Conservation (phyloP, 2,329 filamentous ascomycete species). For the Xylaria hypoxylon region DNA sequence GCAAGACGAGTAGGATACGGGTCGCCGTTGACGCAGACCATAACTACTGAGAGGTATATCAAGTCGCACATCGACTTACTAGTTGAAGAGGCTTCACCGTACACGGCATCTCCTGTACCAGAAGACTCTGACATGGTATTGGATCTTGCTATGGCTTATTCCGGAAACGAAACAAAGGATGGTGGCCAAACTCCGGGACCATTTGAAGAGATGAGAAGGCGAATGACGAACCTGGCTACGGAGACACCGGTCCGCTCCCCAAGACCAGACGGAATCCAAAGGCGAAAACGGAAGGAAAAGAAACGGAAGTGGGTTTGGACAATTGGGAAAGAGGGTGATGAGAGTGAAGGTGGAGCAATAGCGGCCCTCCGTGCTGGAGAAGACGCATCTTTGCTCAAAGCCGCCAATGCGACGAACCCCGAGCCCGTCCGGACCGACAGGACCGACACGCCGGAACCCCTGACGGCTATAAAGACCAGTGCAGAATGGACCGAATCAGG, state of each 20-base stretch:
- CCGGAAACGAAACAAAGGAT: conserved; percentile 66
- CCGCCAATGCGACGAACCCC: conserved; percentile 32
- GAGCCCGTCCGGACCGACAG: conserved; percentile 24
- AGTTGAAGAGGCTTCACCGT: conserved; percentile 66
- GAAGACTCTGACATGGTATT: conserved; percentile 58
- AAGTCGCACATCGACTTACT: conserved; percentile 73
- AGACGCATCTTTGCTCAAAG: conserved; percentile 41
- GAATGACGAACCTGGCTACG: conserved; percentile 63
- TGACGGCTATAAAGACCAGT: conserved; percentile 48
- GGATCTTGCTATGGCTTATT: conserved; percentile 64
- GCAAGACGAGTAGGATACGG: conserved; percentile 71
- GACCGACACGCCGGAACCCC: conserved; percentile 38
- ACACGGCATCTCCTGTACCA: conserved; percentile 54
- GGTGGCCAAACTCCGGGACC: conserved; percentile 72
- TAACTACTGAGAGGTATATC: conserved; percentile 71
- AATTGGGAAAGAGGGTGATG: conserved; percentile 64
- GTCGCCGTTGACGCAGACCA: conserved; percentile 72
- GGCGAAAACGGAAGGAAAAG: conserved; percentile 68
- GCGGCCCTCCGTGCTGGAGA: conserved; percentile 55
- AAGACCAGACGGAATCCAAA: conserved; percentile 60
- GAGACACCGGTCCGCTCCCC: conserved; percentile 57
- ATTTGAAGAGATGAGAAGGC: conserved; percentile 71
- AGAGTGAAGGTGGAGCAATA: conserved; percentile 58
- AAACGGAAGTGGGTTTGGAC: conserved; percentile 75
- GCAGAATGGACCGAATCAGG: conserved; percentile 53